Evolutionary conservation across 2,329 filamentous ascomycete species (phyloP).

Genomic region (Lachnellula subtilissima): DNA sequence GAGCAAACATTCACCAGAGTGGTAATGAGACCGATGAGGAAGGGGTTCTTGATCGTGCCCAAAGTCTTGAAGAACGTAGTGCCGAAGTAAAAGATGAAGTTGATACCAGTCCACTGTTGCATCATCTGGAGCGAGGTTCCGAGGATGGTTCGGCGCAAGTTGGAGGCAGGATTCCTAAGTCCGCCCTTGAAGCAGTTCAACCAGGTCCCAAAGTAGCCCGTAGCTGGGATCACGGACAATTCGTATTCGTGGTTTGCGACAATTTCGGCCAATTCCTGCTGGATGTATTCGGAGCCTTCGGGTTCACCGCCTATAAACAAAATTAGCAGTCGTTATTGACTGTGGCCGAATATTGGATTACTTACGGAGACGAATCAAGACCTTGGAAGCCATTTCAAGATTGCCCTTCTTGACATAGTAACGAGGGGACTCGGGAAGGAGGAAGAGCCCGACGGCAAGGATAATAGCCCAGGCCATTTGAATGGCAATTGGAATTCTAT

Average conservation of each 20-base stretch:
- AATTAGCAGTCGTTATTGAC: no score
- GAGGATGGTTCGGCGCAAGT: constrained; percentile 65
- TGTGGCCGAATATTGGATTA: neutral
- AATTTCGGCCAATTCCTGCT: constrained; percentile 76
- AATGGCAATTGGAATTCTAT: constrained; percentile 75
- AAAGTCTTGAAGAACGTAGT: constrained; percentile 79
- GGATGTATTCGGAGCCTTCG: constrained; percentile 66
- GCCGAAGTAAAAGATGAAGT: constrained; percentile 88
- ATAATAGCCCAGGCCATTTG: constrained; percentile 80
- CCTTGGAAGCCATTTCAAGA: constrained; percentile 56
- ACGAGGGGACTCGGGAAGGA: constrained; percentile 80
- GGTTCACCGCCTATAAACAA: constrained; percentile 51
- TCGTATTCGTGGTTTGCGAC: constrained; percentile 88
- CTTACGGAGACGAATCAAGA: constrained; percentile 62
- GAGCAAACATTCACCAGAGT: constrained; percentile 84
- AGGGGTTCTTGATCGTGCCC: constrained; percentile 70
- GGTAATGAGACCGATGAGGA: constrained; percentile 80
- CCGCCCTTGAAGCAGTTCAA: constrained; percentile 61
- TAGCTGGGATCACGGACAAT: constrained; percentile 59
- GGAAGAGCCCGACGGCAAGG: constrained; percentile 64
- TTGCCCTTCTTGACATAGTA: constrained; percentile 78
- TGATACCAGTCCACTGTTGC: constrained; percentile 74
- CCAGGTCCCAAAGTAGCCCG: constrained; percentile 66
- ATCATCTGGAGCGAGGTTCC: constrained; percentile 75
- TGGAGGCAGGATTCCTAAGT: constrained; percentile 58